Base-by-base conservation (phyloP, 2,329 filamentous ascomycete genomes). In the Penicillium sp. region DNA sequence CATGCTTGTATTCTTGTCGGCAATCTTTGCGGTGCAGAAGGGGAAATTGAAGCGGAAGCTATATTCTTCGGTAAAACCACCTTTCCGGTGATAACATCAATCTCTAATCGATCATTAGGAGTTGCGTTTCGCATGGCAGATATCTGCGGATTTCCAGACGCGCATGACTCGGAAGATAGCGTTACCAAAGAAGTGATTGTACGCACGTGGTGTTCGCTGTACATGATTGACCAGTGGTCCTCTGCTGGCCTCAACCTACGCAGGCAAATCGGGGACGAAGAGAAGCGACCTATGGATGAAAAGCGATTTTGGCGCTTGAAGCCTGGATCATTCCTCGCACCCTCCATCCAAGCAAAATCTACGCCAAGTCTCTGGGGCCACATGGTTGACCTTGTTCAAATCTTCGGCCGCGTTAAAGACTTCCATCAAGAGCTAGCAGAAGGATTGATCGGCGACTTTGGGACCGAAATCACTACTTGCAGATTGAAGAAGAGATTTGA, bases 341-440 rank as follows among this genome's bases (percentile, higher is more conserved):
- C 7, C 9, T 9, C n/a, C 33, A 12, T 10, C 28, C 7, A 9
- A 29, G 28, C 10, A 12, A 41, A n/a, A 4, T 1, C 10, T 9
- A 31, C 2, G 6, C 60, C 58, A 0, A 70, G 72, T 1, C 54
- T 74, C 7, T 74, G 71, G 71, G 67, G 63, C 0, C 61, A 73
- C 10, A 72, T 72, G 62, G 58, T 70, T 9, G 60, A 54, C 2
- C 62, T 75, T 9, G 67, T 64, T 7, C 58, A 61, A 26, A 49
- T 71, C 2, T 73, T 71, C 47, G 64, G 60, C 2, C 66, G 60
- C 0, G 69, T 74, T 7, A 66, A 70, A 34, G 63, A 72, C n/a
- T 50, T 74, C 23, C 70, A 74, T 33, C 54, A 61, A 13, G 58
- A 52, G 12, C 57, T 62, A 15, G 65, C 63, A 2, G 46, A 58